Base-by-base conservation (phyloP, 345 rosid genomes). In the Pugionium dolabratum region DNA sequence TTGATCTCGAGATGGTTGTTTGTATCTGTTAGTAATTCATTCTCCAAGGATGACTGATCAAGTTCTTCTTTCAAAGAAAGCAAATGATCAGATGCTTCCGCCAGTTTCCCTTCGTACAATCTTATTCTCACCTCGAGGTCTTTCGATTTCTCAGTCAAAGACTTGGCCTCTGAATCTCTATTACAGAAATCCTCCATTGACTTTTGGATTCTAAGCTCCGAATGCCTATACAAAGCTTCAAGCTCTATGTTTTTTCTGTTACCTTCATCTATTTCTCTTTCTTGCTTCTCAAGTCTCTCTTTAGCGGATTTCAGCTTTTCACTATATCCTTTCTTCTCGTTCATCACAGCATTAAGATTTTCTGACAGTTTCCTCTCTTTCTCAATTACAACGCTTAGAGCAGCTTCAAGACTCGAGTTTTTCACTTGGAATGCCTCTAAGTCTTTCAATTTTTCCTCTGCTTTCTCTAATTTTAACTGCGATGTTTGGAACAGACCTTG, bases 221-320 rank as follows among this genome's bases (percentile, higher is more conserved):
- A 81, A 41, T 93, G 87, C 73, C 78, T 83, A 36, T 86, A 82
- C 42, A 69, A 77, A 7, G 79, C 74, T 73, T 85, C 88, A 49
- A 94, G 84, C 76, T 88, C 93, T 3, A 46, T 76, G 62, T 64
- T 79, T 70, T 82, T 84, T 8, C 75, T 69, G 35, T 66, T 61
- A 52, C 85, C 78, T 69, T 88, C 76, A 70, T 85, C 87, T 35
- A 82, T 34, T 63, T 80, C 67, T 58, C 72, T 79, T 64, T 66
- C 81, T 59, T 86, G 97, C 57, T 79, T 76, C 74, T 73, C 82
- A 47, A 85, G 72, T 67, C 75, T 79, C 77, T 81, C 90, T 80
- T 86, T 92, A 6, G 87, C 79, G 31, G 66, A 62, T 67, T 84
- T 85, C 30, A 87, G 93, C 81, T 89, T 91, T 65, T 72, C 81